Percentiles rank a stretch among this genome's conserved stretches.
Conservation (phyloP, 2,329 filamentous ascomycete genomes). For the Annulohypoxylon truncatum region DNA sequence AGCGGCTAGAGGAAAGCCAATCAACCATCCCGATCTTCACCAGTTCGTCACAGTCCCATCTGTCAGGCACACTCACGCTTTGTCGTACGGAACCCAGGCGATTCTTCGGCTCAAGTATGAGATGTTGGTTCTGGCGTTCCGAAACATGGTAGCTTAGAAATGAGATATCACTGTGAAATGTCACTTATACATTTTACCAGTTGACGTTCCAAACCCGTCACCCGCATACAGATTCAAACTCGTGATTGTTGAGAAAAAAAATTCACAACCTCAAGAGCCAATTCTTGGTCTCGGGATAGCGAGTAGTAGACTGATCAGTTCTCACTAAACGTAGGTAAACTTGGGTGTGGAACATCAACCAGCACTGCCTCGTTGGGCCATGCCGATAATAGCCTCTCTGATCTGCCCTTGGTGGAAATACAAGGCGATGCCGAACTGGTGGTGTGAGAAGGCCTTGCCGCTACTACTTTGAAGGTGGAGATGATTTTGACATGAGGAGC, state of each 20-base stretch:
- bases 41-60: constrained; percentile 27
- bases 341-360: constrained; percentile 28
- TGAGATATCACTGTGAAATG: constrained; percentile 37
- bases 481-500: constrained; percentile 5
- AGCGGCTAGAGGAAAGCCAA: constrained; percentile 35
- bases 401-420: constrained; percentile 1
- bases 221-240: constrained; percentile 31
- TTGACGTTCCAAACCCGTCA: constrained; percentile 21
- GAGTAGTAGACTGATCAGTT: constrained; percentile 18
- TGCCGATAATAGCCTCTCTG: constrained; percentile 46
- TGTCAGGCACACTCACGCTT: constrained; percentile 27
- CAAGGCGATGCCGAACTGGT: constrained; percentile 7
- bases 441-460: constrained; percentile 4
- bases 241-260: constrained; percentile 32
- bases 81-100: constrained; percentile 22
- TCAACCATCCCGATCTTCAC: constrained; percentile 9
- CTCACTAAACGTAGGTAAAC: not conserved
- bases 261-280: constrained; percentile 22
- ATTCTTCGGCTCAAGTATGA: constrained; percentile 17
- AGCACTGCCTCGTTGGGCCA: constrained; percentile 42
- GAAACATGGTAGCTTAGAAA: constrained; percentile 28
- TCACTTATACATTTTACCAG: constrained; percentile 28
- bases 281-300: constrained; percentile 7
- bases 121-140: constrained; percentile 31
- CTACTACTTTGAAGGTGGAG: not conserved